phyloP scores from a whole-genome alignment of 2,329 filamentous ascomycete genomes.

The Ceratocystis smalleyi region DNA sequence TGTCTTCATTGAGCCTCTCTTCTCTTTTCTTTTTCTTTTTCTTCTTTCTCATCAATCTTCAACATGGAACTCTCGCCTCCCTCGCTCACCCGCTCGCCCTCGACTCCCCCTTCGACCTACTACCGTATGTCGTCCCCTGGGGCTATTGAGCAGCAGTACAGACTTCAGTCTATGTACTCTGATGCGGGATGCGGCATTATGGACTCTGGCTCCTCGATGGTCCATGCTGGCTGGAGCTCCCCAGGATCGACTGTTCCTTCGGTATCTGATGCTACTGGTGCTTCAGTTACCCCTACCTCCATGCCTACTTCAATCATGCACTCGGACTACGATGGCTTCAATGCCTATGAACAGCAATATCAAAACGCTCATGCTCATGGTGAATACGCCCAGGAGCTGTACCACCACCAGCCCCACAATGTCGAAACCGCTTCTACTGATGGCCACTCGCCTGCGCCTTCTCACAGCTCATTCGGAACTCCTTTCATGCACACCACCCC shows the following conservation, averaged over 20 bases:
- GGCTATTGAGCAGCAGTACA: constrained; percentile 29
- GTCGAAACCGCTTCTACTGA: constrained; percentile 8
- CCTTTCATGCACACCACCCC: constrained; percentile 8
- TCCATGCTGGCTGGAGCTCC: constrained; percentile 31
- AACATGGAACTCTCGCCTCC: constrained; percentile 20
- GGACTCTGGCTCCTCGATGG: constrained; percentile 28
- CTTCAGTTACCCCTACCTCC: constrained; percentile 27
- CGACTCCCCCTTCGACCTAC: constrained; percentile 24
- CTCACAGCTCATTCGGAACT: constrained; percentile 9
- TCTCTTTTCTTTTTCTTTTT: too few species aligned
- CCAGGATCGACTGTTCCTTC: constrained; percentile 27
- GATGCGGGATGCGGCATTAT: constrained; percentile 24
- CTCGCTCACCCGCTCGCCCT: constrained; percentile 19
- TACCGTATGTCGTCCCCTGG: constrained; percentile 34
- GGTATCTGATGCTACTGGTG: constrained; percentile 26
- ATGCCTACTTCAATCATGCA: constrained; percentile 31
- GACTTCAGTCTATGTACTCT: constrained; percentile 24
- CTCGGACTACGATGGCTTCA: constrained; percentile 36
- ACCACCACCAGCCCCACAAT: constrained; percentile 1
- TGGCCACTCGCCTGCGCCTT: constrained; percentile 16
- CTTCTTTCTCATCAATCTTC: neutral
- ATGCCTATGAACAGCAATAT: constrained; percentile 22
- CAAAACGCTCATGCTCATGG: constrained; percentile 36
- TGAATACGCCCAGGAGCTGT: constrained; percentile 25
- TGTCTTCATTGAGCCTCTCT: neutral